Evolutionary conservation across 2,329 filamentous ascomycete genomes (phyloP).

Genomic region (Aureobasidium sp.): DNA sequence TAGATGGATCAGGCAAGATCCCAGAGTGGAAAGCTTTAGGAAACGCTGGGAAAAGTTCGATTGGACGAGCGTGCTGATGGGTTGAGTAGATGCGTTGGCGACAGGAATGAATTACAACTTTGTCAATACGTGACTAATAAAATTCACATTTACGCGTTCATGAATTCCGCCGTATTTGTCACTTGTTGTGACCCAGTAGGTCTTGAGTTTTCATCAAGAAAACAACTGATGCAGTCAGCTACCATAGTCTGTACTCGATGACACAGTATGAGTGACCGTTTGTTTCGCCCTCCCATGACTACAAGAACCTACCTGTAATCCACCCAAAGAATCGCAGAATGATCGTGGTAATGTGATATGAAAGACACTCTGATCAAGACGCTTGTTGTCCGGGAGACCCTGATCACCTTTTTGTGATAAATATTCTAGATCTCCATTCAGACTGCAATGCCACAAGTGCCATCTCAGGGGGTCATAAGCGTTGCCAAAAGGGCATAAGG

Average conservation of each 20-base stretch:
- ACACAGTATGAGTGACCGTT: neutral
- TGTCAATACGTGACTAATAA: neutral
- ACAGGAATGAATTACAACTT: neutral
- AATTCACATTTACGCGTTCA: neutral
- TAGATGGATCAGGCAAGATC: conserved; percentile 65
- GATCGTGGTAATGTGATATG: neutral
- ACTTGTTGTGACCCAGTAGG: too few species aligned
- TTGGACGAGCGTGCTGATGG: conserved; percentile 60
- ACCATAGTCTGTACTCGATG: neutral
- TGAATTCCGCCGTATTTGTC: neutral
- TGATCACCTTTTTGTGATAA: neutral
- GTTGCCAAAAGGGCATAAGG: neutral
- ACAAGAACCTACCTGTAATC: neutral
- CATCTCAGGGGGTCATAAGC: neutral
- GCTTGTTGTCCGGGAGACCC: neutral
- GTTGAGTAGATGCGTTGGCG: neutral
- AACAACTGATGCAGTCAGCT: neutral
- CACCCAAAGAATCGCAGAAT: neutral
- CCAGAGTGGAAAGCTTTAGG: conserved; percentile 67
- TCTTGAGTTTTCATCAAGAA: too few species aligned
- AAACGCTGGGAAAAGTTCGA: conserved; percentile 90
- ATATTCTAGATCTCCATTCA: neutral
- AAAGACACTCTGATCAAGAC: neutral
- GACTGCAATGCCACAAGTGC: neutral
- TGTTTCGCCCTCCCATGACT: neutral